Percentiles rank a stretch among this genome's conserved stretches.
Conservation (phyloP, 2,329 filamentous ascomycete species). For the Lachnellula arida region DNA sequence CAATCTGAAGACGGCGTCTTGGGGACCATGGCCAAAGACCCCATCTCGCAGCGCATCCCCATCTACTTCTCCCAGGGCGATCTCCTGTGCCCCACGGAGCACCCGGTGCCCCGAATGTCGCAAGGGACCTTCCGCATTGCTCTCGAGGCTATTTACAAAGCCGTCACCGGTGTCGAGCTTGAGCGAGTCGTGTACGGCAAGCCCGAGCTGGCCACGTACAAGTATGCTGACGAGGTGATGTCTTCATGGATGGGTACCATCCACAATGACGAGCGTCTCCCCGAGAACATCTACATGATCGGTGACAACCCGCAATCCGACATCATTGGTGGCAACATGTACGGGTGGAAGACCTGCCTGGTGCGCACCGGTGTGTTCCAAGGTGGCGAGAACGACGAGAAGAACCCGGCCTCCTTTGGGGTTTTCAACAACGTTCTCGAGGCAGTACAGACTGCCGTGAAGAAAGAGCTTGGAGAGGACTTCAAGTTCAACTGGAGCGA, state of each 20-base stretch:
- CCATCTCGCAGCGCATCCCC: conserved; percentile 61
- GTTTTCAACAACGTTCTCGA: conserved; percentile 71
- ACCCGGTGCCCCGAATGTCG: conserved; percentile 64
- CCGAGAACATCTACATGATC: conserved; percentile 70
- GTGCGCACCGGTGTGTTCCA: conserved; percentile 76
- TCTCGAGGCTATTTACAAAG: conserved; percentile 69
- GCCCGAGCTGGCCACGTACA: conserved; percentile 71
- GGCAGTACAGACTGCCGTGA: conserved; percentile 62
- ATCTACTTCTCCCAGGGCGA: conserved; percentile 70
- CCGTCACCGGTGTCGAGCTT: conserved; percentile 63
- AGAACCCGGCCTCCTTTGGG: conserved; percentile 73
- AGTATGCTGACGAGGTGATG: conserved; percentile 71
- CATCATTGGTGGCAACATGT: conserved; percentile 74
- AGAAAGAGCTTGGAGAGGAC: conserved; percentile 66
- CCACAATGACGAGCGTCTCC: conserved; percentile 65
- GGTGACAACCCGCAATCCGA: conserved; percentile 71
- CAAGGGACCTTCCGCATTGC: conserved; percentile 73
- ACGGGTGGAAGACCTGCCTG: conserved; percentile 76
- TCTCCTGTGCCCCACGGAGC: conserved; percentile 59
- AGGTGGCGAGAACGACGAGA: conserved; percentile 68
- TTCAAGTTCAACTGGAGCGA: conserved; percentile 72
- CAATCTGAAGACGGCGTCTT: conserved; percentile 63
- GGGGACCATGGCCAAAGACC: conserved; percentile 61
- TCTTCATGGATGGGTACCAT: conserved; percentile 71
- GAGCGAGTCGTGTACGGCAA: conserved; percentile 75